Evolutionary conservation across 129 eudicot species (phyloP).

Genomic region (Sambucus nigra): DNA sequence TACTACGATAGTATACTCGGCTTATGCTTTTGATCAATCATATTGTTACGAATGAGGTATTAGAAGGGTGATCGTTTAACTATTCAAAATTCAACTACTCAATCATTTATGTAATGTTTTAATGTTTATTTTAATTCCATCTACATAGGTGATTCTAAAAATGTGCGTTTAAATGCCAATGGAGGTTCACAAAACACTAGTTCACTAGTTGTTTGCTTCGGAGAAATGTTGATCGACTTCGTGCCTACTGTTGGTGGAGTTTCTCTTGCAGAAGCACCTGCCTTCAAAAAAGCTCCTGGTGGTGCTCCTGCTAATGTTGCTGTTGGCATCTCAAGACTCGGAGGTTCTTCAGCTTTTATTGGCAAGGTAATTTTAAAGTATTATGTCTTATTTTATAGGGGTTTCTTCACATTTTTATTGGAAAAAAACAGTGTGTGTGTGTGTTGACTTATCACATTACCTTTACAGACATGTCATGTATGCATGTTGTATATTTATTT

Average conservation of each 20-base stretch:
- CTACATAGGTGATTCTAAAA: conserved; percentile 15
- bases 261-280: conserved; percentile 69
- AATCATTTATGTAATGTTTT: too few relatives aligned
- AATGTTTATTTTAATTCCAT: neutral
- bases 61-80: too few relatives aligned
- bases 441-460: too few relatives aligned
- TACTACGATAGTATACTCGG: too few relatives aligned
- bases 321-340: conserved; percentile 56
- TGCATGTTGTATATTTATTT: neutral
- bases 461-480: neutral
- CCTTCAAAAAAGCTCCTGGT: conserved; percentile 67
- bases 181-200: conserved; percentile 12
- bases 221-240: conserved; percentile 75
- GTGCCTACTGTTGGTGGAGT: conserved; percentile 66
- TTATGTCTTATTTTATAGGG: too few relatives aligned
- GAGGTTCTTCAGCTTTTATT: conserved; percentile 80
- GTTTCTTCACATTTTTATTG: neutral
- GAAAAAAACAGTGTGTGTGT: neutral
- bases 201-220: conserved; percentile 61
- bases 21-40: too few relatives aligned
- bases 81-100: too few relatives aligned
- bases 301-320: conserved; percentile 97
- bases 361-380: conserved; percentile 43
- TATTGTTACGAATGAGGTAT: too few relatives aligned
- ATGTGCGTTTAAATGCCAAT: conserved; percentile 11